Base-by-base conservation (phyloP, 202 grass and related monocot genomes). In the Cymbopogon flexuosus region DNA sequence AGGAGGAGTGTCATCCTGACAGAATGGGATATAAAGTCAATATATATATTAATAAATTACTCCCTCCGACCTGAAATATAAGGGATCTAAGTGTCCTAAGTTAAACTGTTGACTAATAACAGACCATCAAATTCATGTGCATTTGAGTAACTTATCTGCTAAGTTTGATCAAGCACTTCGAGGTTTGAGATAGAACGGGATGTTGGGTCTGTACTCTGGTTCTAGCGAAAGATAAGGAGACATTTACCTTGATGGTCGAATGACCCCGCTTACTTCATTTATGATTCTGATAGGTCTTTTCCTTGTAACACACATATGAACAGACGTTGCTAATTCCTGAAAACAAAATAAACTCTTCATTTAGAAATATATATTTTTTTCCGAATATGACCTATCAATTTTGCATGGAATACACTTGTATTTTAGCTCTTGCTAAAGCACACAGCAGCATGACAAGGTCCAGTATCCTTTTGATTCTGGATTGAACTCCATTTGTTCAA, bases 1-100 rank as follows among this genome's bases (percentile, higher is more conserved):
- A 94, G 87, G 68, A 94, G 81, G 62, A 94, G 89, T 63, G 92
- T 94, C 92, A 94, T 91, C 87, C 92, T 94, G 84, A 78, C 52
- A 65, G 14, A 41, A 81, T 3, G 62, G 59, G 77, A 78, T 61
- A 49, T 22, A 62, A 51, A n/a, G 51, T 60, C 46, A 83, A 52
- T 31, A 23, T 29, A 23, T 29, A 77, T 51, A 15, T 72, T 15
- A 70, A 21, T 65, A 68, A 52, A 62, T 23, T 57, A 56, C 7
- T 10, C n/a, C 49, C 0, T n/a, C 16, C 0, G 8, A 22, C 52
- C 52, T 57, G n/a, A 21, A 56, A 21, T 54, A 54, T 22, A 57
- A 57, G 52, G 18, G 52, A 19, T 57, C 52, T 57, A 57, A 57
- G 52, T 10, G 52, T 21, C 8, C 19, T 58, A 10, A 22, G 52